Evolutionary conservation across 306 rosid genomes (phyloP).

Genomic region (Pyrus bretschneideri): DNA sequence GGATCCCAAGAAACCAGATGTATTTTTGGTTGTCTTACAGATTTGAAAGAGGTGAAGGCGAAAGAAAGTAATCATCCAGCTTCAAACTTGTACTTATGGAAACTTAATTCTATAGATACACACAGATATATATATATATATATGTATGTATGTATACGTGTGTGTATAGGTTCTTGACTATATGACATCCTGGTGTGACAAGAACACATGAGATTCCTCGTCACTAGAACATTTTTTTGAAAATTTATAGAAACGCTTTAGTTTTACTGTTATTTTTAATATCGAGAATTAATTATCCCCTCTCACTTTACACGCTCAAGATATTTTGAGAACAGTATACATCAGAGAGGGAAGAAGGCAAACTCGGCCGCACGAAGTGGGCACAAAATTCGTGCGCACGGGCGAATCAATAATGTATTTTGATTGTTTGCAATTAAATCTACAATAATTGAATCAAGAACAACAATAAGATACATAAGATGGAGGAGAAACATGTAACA

Average conservation of each 20-base stretch:
- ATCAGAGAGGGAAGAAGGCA: not conserved
- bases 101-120: not conserved
- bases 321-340: no score
- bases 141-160: no score
- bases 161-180: not conserved
- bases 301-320: fast-evolving
- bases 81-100: not conserved
- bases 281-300: not conserved
- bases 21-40: conserved; percentile 22
- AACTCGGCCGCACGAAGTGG: no score
- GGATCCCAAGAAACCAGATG: conserved; percentile 28
- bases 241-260: no score
- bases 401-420: no score
- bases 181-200: not conserved
- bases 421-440: not conserved
- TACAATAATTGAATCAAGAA: not conserved
- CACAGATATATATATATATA: not conserved
- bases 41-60: conserved; percentile 2
- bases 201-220: not conserved
- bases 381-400: no score
- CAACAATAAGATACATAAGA: not conserved
- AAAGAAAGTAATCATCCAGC: not conserved
- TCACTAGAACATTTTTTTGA: not conserved
- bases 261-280: no score
- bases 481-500: not conserved